These are phyloP conservation scores for Coemansia javaensis DNA, from an alignment of 192 early-diverging fungal genomes.

Conservation along the genomic window DNA sequence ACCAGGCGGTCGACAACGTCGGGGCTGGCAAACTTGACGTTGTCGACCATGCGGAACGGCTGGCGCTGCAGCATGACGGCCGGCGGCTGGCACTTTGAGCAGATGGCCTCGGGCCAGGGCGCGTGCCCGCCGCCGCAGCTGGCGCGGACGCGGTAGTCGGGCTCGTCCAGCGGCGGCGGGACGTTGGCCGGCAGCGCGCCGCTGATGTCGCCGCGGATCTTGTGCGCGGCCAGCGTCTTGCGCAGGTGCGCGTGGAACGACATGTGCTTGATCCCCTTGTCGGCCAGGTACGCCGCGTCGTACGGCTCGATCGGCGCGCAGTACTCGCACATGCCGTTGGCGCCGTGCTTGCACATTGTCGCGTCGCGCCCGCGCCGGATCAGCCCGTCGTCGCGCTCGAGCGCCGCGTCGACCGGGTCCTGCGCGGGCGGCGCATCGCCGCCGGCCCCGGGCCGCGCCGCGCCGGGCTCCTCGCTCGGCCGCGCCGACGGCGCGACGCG, in stretches of 20 bases:
- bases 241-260: constrained; percentile 90
- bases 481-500: constrained; percentile 17
- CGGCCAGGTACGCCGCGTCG: constrained; percentile 78
- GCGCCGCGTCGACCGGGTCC: constrained; percentile 72
- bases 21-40: constrained; percentile 87
- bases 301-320: constrained; percentile 65
- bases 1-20: constrained; percentile 80
- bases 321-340: constrained; percentile 44
- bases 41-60: constrained; percentile 92
- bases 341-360: constrained; percentile 62
- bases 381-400: constrained; percentile 78
- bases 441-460: not conserved
- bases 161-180: constrained; percentile 82
- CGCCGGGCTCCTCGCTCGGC: constrained; percentile 19
- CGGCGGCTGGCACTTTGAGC: constrained; percentile 95
- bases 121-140: constrained; percentile 79
- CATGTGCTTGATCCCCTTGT: constrained; percentile 96
- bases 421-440: constrained; percentile 28
- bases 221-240: constrained; percentile 66
- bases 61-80: constrained; percentile 85
- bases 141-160: constrained; percentile 69
- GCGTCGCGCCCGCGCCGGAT: constrained; percentile 75
- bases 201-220: constrained; percentile 50
- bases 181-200: constrained; percentile 48
- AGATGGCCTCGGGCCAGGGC: constrained; percentile 91